These are phyloP conservation scores for Mallotus repandus DNA, from an alignment of 441 rosid species.

Conservation along the genomic window DNA sequence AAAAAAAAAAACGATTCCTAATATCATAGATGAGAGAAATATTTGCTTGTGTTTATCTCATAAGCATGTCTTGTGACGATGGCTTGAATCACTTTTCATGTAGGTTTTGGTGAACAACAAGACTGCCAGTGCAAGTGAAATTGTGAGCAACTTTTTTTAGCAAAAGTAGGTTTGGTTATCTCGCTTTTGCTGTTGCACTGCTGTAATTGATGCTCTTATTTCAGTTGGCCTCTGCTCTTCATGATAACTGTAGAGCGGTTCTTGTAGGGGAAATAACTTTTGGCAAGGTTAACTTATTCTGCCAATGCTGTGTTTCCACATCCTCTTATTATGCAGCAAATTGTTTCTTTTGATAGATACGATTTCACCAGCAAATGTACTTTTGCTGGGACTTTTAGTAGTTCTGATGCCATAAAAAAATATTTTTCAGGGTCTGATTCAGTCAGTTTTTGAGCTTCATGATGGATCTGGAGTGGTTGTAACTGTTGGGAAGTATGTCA, in stretches of 20 bases:
- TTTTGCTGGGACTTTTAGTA: not conserved
- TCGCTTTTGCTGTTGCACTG: not conserved
- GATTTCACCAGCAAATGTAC: not conserved
- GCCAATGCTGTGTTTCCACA: conserved; percentile 2
- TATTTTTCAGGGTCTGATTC: conserved; percentile 71
- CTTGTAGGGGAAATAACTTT: conserved; percentile 90
- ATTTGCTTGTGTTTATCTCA: conserved; percentile 13
- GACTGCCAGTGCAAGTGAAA: conserved; percentile 97
- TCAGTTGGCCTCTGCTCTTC: conserved; percentile 98
- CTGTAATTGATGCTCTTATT: conserved; percentile 19
- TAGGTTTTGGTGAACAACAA: conserved; percentile 89
- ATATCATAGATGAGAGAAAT: not conserved
- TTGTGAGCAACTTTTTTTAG: conserved; percentile 46
- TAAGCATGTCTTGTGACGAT: conserved; percentile 3
- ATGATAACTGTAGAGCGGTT: conserved; percentile 70
- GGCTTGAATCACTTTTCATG: conserved; percentile 8
- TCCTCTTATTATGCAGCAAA: not conserved
- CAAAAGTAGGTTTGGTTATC: conserved; percentile 4
- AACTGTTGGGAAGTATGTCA: conserved; percentile 82
- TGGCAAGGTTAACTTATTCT: conserved; percentile 64
- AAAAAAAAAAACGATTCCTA: not conserved
- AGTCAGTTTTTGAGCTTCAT: conserved; percentile 80
- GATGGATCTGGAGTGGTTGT: conserved; percentile 95
- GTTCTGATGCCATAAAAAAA: conserved; percentile 1
- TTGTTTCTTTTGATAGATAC: not conserved